A percentile compares a stretch with the other conserved stretches of the same genome.
These are phyloP conservation scores for Ceratocystis variospora DNA, from an alignment of 2,329 filamentous ascomycete genomes.

Conservation along the genomic window DNA sequence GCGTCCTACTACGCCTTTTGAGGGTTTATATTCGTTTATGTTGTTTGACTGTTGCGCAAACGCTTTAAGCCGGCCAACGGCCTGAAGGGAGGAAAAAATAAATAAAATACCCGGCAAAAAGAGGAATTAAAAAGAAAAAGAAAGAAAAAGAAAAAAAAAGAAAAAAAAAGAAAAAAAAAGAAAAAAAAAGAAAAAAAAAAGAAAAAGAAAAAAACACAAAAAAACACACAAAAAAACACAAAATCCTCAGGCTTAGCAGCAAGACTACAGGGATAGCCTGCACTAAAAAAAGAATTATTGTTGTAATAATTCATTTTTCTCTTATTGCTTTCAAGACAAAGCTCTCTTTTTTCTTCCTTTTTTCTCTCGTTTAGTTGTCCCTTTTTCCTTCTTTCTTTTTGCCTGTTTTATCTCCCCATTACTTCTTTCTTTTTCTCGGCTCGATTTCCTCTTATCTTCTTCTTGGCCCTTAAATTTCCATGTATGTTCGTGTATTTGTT, in stretches of 20 bases:
- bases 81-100: background rate
- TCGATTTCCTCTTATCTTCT: background rate
- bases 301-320: constrained; percentile 4
- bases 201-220: too few relatives aligned
- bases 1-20: background rate
- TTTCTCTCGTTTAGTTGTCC: background rate
- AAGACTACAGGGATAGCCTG: background rate
- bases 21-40: background rate
- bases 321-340: constrained; percentile 1
- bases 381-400: background rate
- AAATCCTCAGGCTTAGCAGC: constrained; percentile 2
- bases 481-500: background rate
- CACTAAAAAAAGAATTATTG: background rate
- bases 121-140: too few relatives aligned
- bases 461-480: background rate
- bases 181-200: background rate
- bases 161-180: background rate
- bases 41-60: constrained; percentile 6
- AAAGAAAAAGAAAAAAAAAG: background rate
- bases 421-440: background rate
- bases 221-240: background rate
- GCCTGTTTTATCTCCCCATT: background rate
- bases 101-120: background rate
- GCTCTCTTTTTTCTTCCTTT: background rate
- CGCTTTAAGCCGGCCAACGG: constrained; percentile 3